A percentile compares a stretch with the other conserved stretches of the same genome.
Conservation (phyloP, 1,284 basidiomycete species). For the Sporisorium scitamineum region DNA sequence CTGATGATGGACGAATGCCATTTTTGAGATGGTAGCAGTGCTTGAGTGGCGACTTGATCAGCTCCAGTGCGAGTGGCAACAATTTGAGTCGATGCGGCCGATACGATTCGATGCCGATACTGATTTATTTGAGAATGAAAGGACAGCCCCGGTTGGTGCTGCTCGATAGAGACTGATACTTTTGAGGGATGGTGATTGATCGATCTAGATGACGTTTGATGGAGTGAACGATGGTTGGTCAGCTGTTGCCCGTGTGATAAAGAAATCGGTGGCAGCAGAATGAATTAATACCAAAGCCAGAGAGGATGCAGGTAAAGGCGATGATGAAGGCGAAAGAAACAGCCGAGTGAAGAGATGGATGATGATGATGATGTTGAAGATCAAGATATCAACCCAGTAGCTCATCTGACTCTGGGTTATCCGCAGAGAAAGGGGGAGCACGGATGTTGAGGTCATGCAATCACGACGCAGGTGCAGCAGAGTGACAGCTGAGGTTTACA, state of each 20-base stretch:
- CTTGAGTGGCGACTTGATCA: not conserved
- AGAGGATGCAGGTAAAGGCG: not conserved
- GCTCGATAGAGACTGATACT: not conserved
- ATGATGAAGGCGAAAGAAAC: not conserved
- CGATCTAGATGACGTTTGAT: not conserved
- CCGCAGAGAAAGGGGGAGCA: not conserved
- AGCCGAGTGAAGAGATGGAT: not conserved
- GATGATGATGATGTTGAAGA: not conserved
- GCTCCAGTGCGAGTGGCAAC: not conserved
- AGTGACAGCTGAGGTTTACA: not conserved
- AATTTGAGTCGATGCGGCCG: not conserved
- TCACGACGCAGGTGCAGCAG: not conserved
- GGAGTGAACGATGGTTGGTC: not conserved
- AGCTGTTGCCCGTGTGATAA: not conserved
- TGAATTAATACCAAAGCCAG: not conserved
- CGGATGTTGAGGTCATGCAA: not conserved
- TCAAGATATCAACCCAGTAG: too few species aligned
- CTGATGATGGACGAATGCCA: conserved; percentile 52
- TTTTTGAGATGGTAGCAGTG: not conserved
- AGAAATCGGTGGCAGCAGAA: not conserved
- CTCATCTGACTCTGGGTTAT: too few species aligned
- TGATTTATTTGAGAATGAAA: too few species aligned
- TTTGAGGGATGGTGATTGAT: not conserved
- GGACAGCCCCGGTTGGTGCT: not conserved
- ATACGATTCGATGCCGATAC: not conserved